These are phyloP conservation scores for Fusarium oxysporum DNA, from an alignment of 2,329 filamentous ascomycete species.

Conservation along the genomic window DNA sequence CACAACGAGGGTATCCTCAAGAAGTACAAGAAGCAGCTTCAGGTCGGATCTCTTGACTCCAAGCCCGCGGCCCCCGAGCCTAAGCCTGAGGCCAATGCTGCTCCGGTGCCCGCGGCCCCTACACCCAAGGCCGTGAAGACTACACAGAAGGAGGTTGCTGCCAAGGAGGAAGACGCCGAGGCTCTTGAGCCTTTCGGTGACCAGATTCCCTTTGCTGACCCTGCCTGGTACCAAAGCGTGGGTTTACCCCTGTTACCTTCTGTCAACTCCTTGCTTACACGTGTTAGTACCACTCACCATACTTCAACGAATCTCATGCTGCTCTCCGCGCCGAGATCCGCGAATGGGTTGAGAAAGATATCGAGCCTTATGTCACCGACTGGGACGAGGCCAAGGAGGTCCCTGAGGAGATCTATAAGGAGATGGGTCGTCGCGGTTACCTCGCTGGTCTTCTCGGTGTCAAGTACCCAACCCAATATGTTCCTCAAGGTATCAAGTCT, in stretches of 20 bases:
- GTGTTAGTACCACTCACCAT: constrained; percentile 90
- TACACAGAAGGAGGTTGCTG: constrained; percentile 59
- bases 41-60: constrained; percentile 87
- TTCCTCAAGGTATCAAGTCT: constrained; percentile 75
- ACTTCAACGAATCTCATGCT: constrained; percentile 94
- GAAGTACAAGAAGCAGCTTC: constrained; percentile 82
- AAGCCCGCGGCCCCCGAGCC: constrained; percentile 87
- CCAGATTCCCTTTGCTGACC: constrained; percentile 91
- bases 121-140: constrained; percentile 51
- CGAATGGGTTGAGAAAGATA: constrained; percentile 88
- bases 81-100: constrained; percentile 75
- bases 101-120: constrained; percentile 48
- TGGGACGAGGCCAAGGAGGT: constrained; percentile 97
- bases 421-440: constrained; percentile 93
- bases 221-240: constrained; percentile 94
- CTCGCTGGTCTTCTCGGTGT: constrained; percentile 91
- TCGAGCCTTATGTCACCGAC: constrained; percentile 92
- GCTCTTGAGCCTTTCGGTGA: constrained; percentile 86
- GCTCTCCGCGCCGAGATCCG: constrained; percentile 91
- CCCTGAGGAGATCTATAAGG: constrained; percentile 89
- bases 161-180: constrained; percentile 68
- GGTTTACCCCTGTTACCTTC: constrained; percentile 49
- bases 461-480: constrained; percentile 82
- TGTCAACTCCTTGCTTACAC: constrained; percentile 11
- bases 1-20: constrained; percentile 90